Conservation (phyloP, 139 green algal species). For the Astrephomene gubernaculifera region DNA sequence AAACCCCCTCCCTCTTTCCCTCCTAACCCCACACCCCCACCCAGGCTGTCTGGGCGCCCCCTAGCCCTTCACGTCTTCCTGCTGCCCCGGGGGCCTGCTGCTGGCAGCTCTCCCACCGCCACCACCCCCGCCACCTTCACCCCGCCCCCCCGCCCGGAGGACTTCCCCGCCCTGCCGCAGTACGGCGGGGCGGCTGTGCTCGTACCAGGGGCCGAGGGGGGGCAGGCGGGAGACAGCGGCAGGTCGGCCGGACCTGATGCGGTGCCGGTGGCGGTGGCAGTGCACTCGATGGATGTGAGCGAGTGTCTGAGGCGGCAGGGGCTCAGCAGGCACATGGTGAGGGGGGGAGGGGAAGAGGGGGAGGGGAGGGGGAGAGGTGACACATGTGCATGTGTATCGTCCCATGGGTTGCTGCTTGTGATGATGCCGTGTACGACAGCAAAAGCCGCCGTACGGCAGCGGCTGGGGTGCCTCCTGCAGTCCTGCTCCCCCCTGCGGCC, state of each 20-base stretch:
- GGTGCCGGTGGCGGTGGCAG: too few relatives aligned
- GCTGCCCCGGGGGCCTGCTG: too few relatives aligned
- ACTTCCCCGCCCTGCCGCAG: slow-evolving; percentile 4
- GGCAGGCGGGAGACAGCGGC: neutral
- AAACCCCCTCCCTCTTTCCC: too few relatives aligned
- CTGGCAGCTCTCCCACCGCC: too few relatives aligned
- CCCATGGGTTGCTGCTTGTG: too few relatives aligned
- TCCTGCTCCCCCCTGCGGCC: too few relatives aligned
- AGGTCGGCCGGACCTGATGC: neutral
- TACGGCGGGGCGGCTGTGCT: slow-evolving; percentile 44
- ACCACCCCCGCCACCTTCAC: neutral
- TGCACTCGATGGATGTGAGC: slow-evolving; percentile 40
- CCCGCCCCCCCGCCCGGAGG: neutral
- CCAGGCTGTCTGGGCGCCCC: slow-evolving; percentile 1
- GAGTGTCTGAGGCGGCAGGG: slow-evolving; percentile 17
- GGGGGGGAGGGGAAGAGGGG: neutral
- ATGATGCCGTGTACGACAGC: too few relatives aligned
- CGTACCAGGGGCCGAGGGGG: neutral
- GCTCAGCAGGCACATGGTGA: slow-evolving; percentile 23
- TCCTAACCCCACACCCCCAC: too few relatives aligned
- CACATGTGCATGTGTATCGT: too few relatives aligned
- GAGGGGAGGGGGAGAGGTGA: neutral
- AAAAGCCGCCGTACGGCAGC: too few relatives aligned
- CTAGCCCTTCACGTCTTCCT: slow-evolving; percentile 30
- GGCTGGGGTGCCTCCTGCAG: too few relatives aligned